Percentiles rank a stretch among this genome's conserved stretches.
phyloP scores from a whole-genome alignment of 1,139 yeast genomes.

The Saccharomycopsis hybrid region DNA sequence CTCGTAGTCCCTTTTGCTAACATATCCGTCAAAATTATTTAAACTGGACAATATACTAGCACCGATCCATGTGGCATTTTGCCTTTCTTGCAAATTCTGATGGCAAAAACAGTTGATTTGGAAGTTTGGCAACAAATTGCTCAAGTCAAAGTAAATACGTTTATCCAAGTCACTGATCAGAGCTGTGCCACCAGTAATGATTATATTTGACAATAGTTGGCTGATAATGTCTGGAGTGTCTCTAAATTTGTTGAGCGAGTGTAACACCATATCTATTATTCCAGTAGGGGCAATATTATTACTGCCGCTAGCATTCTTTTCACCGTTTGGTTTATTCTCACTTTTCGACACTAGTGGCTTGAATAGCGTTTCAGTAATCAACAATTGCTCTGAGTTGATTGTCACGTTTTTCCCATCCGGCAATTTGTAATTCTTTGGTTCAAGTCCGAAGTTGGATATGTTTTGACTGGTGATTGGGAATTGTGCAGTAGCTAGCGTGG shows the following conservation, averaged over 20 bases:
- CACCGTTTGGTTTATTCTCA: neutral
- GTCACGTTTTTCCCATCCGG: constrained; percentile 58
- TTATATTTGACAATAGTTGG: constrained; percentile 47
- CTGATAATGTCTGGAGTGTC: constrained; percentile 34
- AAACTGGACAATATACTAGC: constrained; percentile 55
- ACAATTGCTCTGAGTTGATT: constrained; percentile 61
- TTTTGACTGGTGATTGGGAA: constrained; percentile 30
- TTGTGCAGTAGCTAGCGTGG: constrained; percentile 35
- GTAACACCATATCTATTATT: constrained; percentile 38
- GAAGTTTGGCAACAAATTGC: constrained; percentile 47
- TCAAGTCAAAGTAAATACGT: constrained; percentile 53
- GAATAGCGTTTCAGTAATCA: constrained; percentile 53
- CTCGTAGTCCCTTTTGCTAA: constrained; percentile 50
- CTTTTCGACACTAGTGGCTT: constrained; percentile 33
- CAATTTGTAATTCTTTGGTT: constrained; percentile 39
- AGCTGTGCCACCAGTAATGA: constrained; percentile 63
- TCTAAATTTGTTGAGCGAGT: constrained; percentile 38
- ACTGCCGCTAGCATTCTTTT: neutral
- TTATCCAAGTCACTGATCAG: constrained; percentile 55
- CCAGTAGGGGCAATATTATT: constrained; percentile 35
- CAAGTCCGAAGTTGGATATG: constrained; percentile 24
- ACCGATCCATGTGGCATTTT: constrained; percentile 58
- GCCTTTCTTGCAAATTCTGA: constrained; percentile 40
- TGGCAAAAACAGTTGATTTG: constrained; percentile 34
- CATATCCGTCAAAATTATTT: constrained; percentile 42